A percentile compares a stretch with the other conserved stretches of the same genome.
phyloP scores from a whole-genome alignment of 1,139 yeast genomes.

The Blastobotrys buckinghamii region DNA sequence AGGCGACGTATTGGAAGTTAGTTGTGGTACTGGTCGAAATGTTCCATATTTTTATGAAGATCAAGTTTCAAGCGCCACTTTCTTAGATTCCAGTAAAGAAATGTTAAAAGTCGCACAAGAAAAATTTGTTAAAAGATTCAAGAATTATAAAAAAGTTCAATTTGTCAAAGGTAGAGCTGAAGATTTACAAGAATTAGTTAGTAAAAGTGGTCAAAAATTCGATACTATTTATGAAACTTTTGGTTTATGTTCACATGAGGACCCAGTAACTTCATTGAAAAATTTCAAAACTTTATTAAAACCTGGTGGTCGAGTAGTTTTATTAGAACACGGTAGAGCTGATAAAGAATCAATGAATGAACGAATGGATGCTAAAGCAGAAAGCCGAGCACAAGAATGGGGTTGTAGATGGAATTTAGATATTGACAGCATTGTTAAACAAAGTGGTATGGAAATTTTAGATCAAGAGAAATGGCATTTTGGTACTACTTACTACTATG shows the following conservation, averaged over 20 bases:
- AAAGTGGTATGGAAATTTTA: slow-evolving; percentile 78
- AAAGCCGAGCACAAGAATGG: slow-evolving; percentile 81
- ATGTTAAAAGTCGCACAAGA: slow-evolving; percentile 82
- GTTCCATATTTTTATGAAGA: slow-evolving; percentile 64
- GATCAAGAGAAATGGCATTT: slow-evolving; percentile 75
- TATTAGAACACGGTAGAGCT: slow-evolving; percentile 91
- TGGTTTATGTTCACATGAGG: slow-evolving; percentile 93
- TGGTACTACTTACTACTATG: slow-evolving; percentile 64
- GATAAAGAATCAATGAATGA: slow-evolving; percentile 71
- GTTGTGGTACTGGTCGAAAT: slow-evolving; percentile 96
- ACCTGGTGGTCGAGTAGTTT: slow-evolving; percentile 86
- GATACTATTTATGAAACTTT: slow-evolving; percentile 92
- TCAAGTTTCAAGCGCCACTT: slow-evolving; percentile 64
- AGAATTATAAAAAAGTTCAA: slow-evolving; percentile 64
- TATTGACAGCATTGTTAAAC: slow-evolving; percentile 76
- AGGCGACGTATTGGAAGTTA: slow-evolving; percentile 90
- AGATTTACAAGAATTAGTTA: slow-evolving; percentile 58
- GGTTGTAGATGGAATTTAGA: slow-evolving; percentile 98
- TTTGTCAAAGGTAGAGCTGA: slow-evolving; percentile 93
- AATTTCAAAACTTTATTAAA: slow-evolving; percentile 68
- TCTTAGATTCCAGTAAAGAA: slow-evolving; percentile 72
- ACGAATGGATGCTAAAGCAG: slow-evolving; percentile 77
- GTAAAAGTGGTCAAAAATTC: slow-evolving; percentile 46
- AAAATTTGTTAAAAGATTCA: slow-evolving; percentile 63
- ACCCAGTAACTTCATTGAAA: slow-evolving; percentile 75